Base-by-base conservation (phyloP, 192 early-diverging fungal species). In the Coemansia sp. region DNA sequence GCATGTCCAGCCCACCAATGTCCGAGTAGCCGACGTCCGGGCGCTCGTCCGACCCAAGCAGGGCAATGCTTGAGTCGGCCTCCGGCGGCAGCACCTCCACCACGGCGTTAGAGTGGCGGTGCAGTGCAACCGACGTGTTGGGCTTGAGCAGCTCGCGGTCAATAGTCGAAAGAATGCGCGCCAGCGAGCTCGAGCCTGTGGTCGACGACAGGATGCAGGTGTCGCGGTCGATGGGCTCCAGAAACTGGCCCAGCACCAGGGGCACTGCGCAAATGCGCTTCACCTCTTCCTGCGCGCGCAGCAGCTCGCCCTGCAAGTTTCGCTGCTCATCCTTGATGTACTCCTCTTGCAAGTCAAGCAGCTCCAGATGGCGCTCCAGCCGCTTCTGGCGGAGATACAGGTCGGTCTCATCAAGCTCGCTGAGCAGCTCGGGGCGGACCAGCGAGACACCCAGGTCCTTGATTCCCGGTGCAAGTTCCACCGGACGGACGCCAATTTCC, bases 291-390 rank as follows among this genome's bases (percentile, higher is more conserved):
- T 93, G 90, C 20, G 96, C 93, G 27, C 92, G 85, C 38, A 96
- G 79, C 45, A 99, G 80, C 62, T 99, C 96, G 36, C 90, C 80
- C 67, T 96, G 93, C 47, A 99, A 62, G 72, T 97, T 95, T 79
- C 93, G 91, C 81, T 95, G 92, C 74, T 99, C 95, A 63, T 95
- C 93, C 79, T 96, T 96, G 73, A 99, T 99, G 73, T 97, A 99
- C 70, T 97, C 94, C 67, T 99, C 94, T 79, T 99, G 94, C 22
- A 99, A 79, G 46, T 93, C 88, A 35, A 99, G 77, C 58, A 99
- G 90, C 75, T 99, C 96, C 15, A 97, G 72, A 64, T 97, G 91
- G 30, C 90, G 84, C 57, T 95, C 90, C 15, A 97, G 83, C 60
- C 93, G 94, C 80, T 98, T 98, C 57, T 92, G 82, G 39, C 88